Evolutionary conservation across 73 alveolate species (phyloP), one percentile per base, ranked within the genome.

Genomic region (Symbiodinium natans): DNA sequence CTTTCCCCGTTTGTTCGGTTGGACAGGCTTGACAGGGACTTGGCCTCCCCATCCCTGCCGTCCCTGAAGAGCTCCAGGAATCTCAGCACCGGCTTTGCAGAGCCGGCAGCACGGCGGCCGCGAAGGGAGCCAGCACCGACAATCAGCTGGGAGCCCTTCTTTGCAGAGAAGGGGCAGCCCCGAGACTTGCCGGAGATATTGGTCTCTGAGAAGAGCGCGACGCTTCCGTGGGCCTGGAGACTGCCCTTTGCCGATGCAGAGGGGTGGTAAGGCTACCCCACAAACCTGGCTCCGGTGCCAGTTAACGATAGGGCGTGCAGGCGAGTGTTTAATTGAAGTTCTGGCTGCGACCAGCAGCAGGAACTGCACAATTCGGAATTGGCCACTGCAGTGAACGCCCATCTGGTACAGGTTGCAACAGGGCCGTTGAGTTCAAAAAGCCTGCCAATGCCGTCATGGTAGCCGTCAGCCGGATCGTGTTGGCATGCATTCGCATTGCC

Each of bases 141-240:
- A 3, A 40, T 88, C 74, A 40, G 42, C 33, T 90, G 97, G 97
- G 89, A 27, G 40, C 97, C 97, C 2, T 40, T 90, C 97, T 90
- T 90, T 75, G 34, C 80, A 19, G 97, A 71, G 56, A 63, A 63
- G 29, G 80, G 80, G 36, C 80, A 31, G 9, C 77, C 88, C 42
- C 27, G 39, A 40, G 88, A 68, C 71, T 73, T 90, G 77, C 97
- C 97, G 10, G 97, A 90, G 80, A 59, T 63, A 17, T 23, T 71
- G 82, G 34, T 86, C 40, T 25, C 80, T 6, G 87, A 68, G 88
- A 90, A 90, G 97, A 90, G 54, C 56, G 88, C 88, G 39, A 63
- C 80, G 9, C 77, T 90, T n/a, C 97, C 97, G 13, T 90, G 87
- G 87, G 97, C 97, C n/a, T 90, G 97, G 97, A 84, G 97, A 29